These are phyloP conservation scores for Inosperma sp. DNA, from an alignment of 768 basidiomycete species.

Conservation along the genomic window DNA sequence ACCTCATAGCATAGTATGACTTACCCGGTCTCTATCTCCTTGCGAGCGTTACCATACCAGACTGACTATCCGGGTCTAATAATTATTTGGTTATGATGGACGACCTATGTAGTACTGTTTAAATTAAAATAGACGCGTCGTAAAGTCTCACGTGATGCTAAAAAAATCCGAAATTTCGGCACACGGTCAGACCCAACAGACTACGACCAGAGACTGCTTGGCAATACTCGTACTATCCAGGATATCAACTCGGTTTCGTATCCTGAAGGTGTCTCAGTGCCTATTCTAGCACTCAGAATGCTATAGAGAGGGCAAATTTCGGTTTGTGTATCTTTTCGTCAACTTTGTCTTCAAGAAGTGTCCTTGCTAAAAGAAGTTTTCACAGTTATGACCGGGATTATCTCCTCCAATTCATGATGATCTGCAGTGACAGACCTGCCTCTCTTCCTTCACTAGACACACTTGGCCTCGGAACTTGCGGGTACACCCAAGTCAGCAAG, in stretches of 20 bases:
- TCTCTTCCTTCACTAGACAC: conserved; percentile 83
- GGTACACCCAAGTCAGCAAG: no score
- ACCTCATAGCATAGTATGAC: no score
- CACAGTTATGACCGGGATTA: conserved; percentile 93
- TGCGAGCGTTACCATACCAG: no score
- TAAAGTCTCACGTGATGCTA: no score
- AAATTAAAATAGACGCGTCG: conserved; percentile 7
- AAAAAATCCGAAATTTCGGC: no score
- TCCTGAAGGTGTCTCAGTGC: conserved; percentile 75
- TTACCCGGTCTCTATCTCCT: no score
- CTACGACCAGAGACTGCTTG: conserved; percentile 68
- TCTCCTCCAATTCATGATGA: conserved; percentile 90
- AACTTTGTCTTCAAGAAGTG: no score
- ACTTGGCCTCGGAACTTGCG: conserved; percentile 83
- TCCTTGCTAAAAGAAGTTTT: neutral
- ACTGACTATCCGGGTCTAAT: no score
- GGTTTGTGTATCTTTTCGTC: conserved; percentile 40
- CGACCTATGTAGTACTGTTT: conserved; percentile 9
- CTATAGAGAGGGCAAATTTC: conserved; percentile 88
- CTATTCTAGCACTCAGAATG: conserved; percentile 74
- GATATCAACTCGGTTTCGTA: conserved; percentile 75
- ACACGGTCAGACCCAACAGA: conserved; percentile 45
- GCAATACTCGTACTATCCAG: conserved; percentile 80
- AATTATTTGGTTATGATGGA: no score
- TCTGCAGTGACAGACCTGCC: conserved; percentile 95